Evolutionary conservation across 148 eudicot genomes (phyloP).

Genomic region (Vaccinium myrtillus): DNA sequence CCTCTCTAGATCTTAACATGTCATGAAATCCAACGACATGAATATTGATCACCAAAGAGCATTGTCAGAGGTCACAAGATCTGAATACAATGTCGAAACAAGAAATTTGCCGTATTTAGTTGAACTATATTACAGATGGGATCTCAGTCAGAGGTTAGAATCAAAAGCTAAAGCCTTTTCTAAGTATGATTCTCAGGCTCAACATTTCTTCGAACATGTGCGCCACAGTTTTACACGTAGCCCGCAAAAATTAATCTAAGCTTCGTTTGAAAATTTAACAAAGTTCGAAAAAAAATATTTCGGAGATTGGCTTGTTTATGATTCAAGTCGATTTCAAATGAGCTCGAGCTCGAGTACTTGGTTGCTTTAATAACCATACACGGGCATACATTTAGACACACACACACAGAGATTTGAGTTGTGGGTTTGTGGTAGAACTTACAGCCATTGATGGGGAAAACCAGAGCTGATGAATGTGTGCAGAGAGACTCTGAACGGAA

Average conservation of each 20-base stretch:
- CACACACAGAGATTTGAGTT: background rate
- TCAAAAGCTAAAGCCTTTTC: background rate
- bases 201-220: background rate
- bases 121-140: background rate
- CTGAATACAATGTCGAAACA: background rate
- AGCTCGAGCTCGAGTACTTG: background rate
- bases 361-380: background rate
- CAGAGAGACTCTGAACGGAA: background rate
- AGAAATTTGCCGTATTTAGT: background rate
- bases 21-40: background rate
- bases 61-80: background rate
- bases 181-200: too few relatives aligned
- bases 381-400: background rate
- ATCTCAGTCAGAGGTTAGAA: background rate
- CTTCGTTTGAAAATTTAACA: background rate
- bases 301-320: background rate
- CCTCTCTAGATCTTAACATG: background rate
- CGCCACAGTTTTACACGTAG: background rate
- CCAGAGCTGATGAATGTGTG: background rate
- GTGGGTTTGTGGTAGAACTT: background rate
- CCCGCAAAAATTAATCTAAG: background rate
- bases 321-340: background rate
- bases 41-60: background rate
- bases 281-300: background rate
- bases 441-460: conserved; percentile 11